Base-by-base conservation (phyloP, 2,329 filamentous ascomycete genomes). In the Penicillium sp. region DNA sequence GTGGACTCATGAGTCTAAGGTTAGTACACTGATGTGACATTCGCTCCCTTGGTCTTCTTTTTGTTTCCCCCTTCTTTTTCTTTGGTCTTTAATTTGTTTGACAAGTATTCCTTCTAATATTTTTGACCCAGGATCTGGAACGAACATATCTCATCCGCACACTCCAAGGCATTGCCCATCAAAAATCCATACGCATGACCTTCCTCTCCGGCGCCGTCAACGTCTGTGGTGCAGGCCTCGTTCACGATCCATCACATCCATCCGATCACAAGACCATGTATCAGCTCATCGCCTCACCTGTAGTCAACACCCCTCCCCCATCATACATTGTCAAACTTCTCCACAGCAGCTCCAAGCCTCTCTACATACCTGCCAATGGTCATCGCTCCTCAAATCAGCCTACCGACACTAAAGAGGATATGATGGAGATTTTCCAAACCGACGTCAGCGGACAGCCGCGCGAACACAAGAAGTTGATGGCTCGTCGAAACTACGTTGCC, bases 211-310 rank as follows among this genome's bases (percentile, higher is more conserved):
- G 93, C 64, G 86, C 66, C 62, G 91, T 97, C 66, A 93, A 91
- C 68, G 86, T 84, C 61, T 90, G 88, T 56, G 93, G 93, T 55
- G 93, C 93, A 24, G 93, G 93, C 49, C 80, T 98, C 9, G 83
- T 98, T 1, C 93, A 98, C 69, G 93, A 98, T 70, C 93, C 93
- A 0, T 80, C 86, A 18, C 88, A 93, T 66, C 91, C 91, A 0
- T 83, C 82, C 35, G 90, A 97, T 69, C 90, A 97, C 78, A 98
- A 97, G 73, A 96, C 93, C 27, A 98, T 98, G 91, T 98, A 97
- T 73, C 93, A 98, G 69, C 80, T 98, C 66, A 96, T 97, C 66
- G 85, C 90, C 1, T 90, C 90, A 3, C 84, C 90, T 5, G 88
- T 98, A 51, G 91, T 97, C 46, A 94, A 95, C 40, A 86, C 87